Conservation (phyloP, 2,329 filamentous ascomycete genomes). For the Didymella lethalis region DNA sequence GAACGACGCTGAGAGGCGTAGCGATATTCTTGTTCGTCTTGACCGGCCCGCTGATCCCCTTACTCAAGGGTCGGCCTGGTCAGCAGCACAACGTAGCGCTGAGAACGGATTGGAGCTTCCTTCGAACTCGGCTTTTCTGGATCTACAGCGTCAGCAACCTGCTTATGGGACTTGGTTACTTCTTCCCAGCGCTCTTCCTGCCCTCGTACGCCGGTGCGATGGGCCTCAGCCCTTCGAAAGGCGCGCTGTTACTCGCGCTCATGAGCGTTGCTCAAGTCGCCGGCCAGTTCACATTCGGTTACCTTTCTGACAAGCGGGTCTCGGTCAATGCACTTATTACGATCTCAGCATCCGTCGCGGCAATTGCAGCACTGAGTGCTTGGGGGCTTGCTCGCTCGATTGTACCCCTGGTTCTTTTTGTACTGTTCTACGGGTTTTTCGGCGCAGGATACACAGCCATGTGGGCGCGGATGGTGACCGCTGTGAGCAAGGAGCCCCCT, state of each 20-base stretch:
- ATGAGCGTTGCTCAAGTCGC: conserved; percentile 46
- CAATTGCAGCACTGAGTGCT: conserved; percentile 47
- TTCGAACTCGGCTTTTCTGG: conserved; percentile 32
- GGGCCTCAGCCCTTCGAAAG: conserved; percentile 30
- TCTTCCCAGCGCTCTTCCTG: conserved; percentile 51
- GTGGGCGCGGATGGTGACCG: conserved; percentile 53
- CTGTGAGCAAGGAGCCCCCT: conserved; percentile 44
- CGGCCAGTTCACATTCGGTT: conserved; percentile 47
- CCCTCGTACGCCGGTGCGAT: conserved; percentile 43
- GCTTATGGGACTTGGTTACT: conserved; percentile 49
- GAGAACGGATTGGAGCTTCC: conserved; percentile 46
- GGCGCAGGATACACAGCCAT: conserved; percentile 49
- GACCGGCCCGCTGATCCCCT: conserved; percentile 44
- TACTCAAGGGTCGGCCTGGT: conserved; percentile 50
- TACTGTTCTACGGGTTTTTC: conserved; percentile 52
- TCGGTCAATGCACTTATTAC: conserved; percentile 45
- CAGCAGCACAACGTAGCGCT: conserved; percentile 30
- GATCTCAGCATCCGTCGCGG: conserved; percentile 39
- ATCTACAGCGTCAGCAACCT: conserved; percentile 50
- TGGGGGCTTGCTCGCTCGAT: conserved; percentile 54
- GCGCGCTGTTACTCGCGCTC: conserved; percentile 44
- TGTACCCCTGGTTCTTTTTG: conserved; percentile 48
- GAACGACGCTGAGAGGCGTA: conserved; percentile 52
- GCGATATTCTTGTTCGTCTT: conserved; percentile 44
- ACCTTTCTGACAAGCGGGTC: conserved; percentile 46